Conservation (phyloP, 2,329 filamentous ascomycete species). For the Aspergillus sp. region DNA sequence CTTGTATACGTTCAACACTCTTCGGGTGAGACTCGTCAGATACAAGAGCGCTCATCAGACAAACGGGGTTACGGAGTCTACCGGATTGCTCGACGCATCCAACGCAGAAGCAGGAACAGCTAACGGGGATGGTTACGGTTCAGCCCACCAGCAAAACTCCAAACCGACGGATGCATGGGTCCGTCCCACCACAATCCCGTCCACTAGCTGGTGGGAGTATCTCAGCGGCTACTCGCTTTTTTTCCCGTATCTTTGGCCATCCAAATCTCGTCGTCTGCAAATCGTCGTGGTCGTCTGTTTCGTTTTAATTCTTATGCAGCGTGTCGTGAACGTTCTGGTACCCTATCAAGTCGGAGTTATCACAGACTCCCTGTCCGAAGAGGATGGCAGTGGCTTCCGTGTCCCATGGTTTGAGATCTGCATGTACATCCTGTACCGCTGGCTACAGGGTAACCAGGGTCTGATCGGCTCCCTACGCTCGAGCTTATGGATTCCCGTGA, state of each 20-base stretch:
- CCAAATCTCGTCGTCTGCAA: constrained; percentile 67
- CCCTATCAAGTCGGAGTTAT: constrained; percentile 73
- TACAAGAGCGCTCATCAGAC: constrained; percentile 17
- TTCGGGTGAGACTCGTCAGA: constrained; percentile 39
- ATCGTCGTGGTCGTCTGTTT: constrained; percentile 76
- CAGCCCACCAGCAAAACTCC: constrained; percentile 38
- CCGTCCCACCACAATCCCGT: constrained; percentile 74
- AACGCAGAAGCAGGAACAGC: constrained; percentile 38
- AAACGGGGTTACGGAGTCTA: constrained; percentile 37
- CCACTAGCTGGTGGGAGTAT: constrained; percentile 94
- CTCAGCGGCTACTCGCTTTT: constrained; percentile 85
- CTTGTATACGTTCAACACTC: constrained; percentile 49
- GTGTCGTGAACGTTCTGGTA: constrained; percentile 77
- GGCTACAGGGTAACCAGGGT: constrained; percentile 82
- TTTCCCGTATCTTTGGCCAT: constrained; percentile 94
- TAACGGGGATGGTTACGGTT: constrained; percentile 46
- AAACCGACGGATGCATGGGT: constrained; percentile 66
- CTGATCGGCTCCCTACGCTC: constrained; percentile 74
- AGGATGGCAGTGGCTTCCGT: constrained; percentile 40
- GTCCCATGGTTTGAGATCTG: constrained; percentile 69
- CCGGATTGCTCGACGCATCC: constrained; percentile 33
- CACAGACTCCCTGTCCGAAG: constrained; percentile 60
- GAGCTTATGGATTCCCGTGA: constrained; percentile 89
- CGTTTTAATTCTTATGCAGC: constrained; percentile 66
- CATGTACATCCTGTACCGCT: constrained; percentile 67